Evolutionary conservation across 1,139 yeast genomes (phyloP), one percentile per base, ranked within the genome.

Genomic region (Pichia sp.): DNA sequence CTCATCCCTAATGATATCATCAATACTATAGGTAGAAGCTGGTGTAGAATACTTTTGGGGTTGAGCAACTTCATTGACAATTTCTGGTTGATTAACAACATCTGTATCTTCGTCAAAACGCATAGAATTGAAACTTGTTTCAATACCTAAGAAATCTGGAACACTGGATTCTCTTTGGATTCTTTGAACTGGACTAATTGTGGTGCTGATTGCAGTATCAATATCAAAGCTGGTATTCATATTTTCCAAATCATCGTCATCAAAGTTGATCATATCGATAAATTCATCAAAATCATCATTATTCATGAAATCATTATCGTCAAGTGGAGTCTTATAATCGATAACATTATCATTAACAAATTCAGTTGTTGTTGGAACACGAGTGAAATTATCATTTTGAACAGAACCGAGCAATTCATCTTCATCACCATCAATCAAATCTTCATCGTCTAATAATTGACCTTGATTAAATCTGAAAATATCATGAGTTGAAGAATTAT

Each of bases 261-360:
- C 89, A 57, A 83, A 79, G 60, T 83, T 81, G 43, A 85, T 79
- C 59, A 78, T 77, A 53, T 81, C 84, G 37, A 84, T 77, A 56
- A 84, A 79, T 56, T 83, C 90, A 68, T 75, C 71, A 21, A 76
- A 63, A 39, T 75, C 79, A 5, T 53, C 53, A 10, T 54, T 38
- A 20, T 48, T 40, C 12, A 24, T 24, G 10, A 24, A 24, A 24
- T 10, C 27, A 8, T 7, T 24, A n/a, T n/a, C n/a, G 27, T 24
- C 27, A 24, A 24, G 7, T 24, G 27, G 10, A 24, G 27, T 24
- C 27, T 24, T 24, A 10, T 24, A 24, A 24, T 24, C 27, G 27
- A 24, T 24, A n/a, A n/a, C n/a, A 24, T 22, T n/a, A 27, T 14
- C 11, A 11, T 10, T 28, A 37, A 2, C 14, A 28, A 17, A 11